Base-by-base conservation (phyloP, 805 yeast genomes). In the Kluyveromyces dobzhanskii region DNA sequence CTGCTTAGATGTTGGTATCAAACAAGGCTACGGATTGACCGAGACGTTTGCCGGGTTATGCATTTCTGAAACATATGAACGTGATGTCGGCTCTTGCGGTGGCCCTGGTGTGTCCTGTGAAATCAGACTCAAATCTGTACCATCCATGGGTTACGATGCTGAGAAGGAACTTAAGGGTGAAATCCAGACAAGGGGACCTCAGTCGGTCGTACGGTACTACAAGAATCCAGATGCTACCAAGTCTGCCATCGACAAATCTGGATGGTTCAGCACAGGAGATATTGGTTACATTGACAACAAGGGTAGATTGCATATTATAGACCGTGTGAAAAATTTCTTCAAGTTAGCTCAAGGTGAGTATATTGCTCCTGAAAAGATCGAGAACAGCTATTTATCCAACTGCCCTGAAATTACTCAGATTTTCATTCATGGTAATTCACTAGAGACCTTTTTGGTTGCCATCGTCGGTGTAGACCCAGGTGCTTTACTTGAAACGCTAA, bases 251-350 rank as follows among this genome's bases (percentile, higher is more conserved):
- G 80, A 73, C 41, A 60, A 66, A 12, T 74, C 75, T 13, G 80
- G 80, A 3, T 78, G 83, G 82, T 78, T 76, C 53, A 60, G 70
- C 26, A 77, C 84, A 2, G 85, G 85, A 37, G 88, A 80, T 55
- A 70, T 80, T 48, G 85, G 75, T 1, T 59, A 56, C 41, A 57
- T 80, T 37, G 74, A 72, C 41, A 41, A 45, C 1, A 59, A 63
- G 5, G 85, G 87, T 10, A 67, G 80, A 34, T 55, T 83, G 17
- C 65, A 59, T 36, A 76, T 82, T 42, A 70, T 82, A 48, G 92
- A 83, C 53, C 68, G 92, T 44, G 86, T 82, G 29, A 82, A 82
- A 65, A 83, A 82, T 61, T 81, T 82, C 62, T 82, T 81, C 68
- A 82, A 82, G 47, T 55, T 75, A 39, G 65, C 78, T 3, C 80